Evolutionary conservation across 768 basidiomycete species (phyloP).

Genomic region (Lactarius sp.): DNA sequence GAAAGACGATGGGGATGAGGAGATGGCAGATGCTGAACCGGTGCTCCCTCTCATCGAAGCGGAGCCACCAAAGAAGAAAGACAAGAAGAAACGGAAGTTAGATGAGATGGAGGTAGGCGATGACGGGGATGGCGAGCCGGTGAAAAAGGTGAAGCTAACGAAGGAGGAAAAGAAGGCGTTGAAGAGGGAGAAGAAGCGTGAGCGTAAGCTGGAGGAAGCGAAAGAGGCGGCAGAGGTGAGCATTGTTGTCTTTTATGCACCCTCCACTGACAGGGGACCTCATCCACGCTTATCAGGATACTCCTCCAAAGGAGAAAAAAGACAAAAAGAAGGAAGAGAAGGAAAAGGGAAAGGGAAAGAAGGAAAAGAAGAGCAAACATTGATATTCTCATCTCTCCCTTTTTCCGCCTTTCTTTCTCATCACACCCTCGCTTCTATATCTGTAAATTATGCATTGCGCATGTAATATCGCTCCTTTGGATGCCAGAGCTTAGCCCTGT

Average conservation of each 20-base stretch:
- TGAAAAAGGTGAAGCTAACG: slow-evolving; percentile 70
- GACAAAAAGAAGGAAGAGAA: slow-evolving; percentile 44
- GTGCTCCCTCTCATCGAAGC: slow-evolving; percentile 56
- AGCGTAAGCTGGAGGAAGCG: slow-evolving; percentile 49
- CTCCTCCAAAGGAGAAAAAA: slow-evolving; percentile 36
- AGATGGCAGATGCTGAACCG: slow-evolving; percentile 41
- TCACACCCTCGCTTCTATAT: slow-evolving; percentile 21
- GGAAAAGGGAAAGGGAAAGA: slow-evolving; percentile 52
- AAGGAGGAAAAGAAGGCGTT: slow-evolving; percentile 86
- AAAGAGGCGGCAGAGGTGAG: slow-evolving; percentile 43
- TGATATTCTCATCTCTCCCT: slow-evolving; percentile 24
- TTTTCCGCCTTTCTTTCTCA: slow-evolving; percentile 7
- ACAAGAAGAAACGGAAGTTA: slow-evolving; percentile 56
- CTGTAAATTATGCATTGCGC: slow-evolving; percentile 22
- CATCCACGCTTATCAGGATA: slow-evolving; percentile 29
- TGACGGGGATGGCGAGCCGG: slow-evolving; percentile 44
- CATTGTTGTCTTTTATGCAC: slow-evolving; percentile 1
- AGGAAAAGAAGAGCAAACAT: slow-evolving; percentile 50
- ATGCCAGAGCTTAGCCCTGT: background rate
- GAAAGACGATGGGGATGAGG: slow-evolving; percentile 52
- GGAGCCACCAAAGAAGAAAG: slow-evolving; percentile 38
- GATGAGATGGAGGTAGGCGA: slow-evolving; percentile 64
- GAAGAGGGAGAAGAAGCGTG: slow-evolving; percentile 71
- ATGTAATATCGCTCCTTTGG: slow-evolving; percentile 20
- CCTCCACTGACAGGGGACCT: slow-evolving; percentile 10